Evolutionary conservation across 306 rosid species (phyloP), one percentile per base, ranked within the genome.

Genomic region (Sphenostylis stenocarpa): DNA sequence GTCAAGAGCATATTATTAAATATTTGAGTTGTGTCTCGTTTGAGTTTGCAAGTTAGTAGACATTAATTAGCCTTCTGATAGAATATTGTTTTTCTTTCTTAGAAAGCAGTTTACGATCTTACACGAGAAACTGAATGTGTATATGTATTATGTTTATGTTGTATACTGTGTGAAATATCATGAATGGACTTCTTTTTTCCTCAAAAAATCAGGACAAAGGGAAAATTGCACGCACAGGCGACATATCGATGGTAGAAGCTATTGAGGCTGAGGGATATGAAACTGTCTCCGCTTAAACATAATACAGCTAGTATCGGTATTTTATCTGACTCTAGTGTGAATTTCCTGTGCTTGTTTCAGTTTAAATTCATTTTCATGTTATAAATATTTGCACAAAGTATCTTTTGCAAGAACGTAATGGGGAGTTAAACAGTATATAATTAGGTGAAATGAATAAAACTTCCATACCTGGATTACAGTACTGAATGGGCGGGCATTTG

Each of bases 251-350:
- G 61, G 98, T 94, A 45, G 88, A 89, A 76, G 72, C 79, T 80
- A 91, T 92, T 49, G 98, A 95, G 85, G 76, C 91, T 36, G 88
- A 86, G 67, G 97, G 97, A 23, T 95, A 87, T 75, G 88, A 82
- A 82, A 87, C 90, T 61, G 86, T 89, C 69, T 84, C 93, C 3
- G 51, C 89, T 72, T 71, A 80, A 79, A 76, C 81, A 57, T 75
- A 75, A 36, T 48, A 39, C 77, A 77, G 80, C 75, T 24, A 80
- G 88, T 81, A 61, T 7, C 3, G 44, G 70, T 78, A 52, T 75
- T 39, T 60, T 61, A 78, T 82, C 72, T 52, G 41, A 84, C 81
- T 58, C 61, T 2, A 38, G 66, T 66, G 21, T 62, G 60, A 79
- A 79, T 1, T 64, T 28, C 12, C 1, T 24, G 24, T 52, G 51